These are phyloP conservation scores for Debaryomycetaceae sp. DNA, from an alignment of 1,139 yeast genomes.

Conservation along the genomic window DNA sequence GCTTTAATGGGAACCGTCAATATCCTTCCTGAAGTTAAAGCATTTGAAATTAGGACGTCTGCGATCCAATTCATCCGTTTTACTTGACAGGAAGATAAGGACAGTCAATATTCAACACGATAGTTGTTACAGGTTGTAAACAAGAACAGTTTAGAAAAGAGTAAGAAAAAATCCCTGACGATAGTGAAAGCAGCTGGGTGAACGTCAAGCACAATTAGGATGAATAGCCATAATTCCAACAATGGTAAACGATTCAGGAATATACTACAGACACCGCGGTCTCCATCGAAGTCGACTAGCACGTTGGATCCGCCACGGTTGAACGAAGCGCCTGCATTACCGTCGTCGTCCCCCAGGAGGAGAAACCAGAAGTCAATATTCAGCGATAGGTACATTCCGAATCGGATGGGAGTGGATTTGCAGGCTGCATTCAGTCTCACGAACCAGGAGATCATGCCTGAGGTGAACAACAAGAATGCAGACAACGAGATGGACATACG, in stretches of 20 bases:
- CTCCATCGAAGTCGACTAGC: conserved; percentile 41
- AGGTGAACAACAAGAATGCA: conserved; percentile 20
- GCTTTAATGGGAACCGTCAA: neutral
- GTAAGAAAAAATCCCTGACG: neutral
- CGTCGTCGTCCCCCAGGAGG: conserved; percentile 40
- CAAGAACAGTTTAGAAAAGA: too few relatives aligned
- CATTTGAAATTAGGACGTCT: neutral
- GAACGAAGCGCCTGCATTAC: conserved; percentile 20
- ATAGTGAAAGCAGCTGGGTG: neutral
- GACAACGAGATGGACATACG: conserved; percentile 67
- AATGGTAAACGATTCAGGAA: conserved; percentile 3
- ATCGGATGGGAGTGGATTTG: conserved; percentile 77
- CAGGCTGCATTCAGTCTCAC: conserved; percentile 82
- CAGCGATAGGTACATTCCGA: conserved; percentile 86
- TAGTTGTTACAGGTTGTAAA: too few relatives aligned
- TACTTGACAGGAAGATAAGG: neutral
- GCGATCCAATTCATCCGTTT: neutral
- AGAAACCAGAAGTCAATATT: conserved; percentile 45
- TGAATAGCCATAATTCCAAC: neutral
- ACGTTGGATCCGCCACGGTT: conserved; percentile 31
- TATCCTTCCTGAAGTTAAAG: neutral
- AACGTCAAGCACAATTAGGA: neutral
- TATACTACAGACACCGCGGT: conserved; percentile 35
- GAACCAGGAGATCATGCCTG: conserved; percentile 43
- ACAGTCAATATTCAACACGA: neutral